A percentile compares a stretch with the other conserved stretches of the same genome.
phyloP scores from a whole-genome alignment of 164 flowering plant species.

The Aristolochia californica region DNA sequence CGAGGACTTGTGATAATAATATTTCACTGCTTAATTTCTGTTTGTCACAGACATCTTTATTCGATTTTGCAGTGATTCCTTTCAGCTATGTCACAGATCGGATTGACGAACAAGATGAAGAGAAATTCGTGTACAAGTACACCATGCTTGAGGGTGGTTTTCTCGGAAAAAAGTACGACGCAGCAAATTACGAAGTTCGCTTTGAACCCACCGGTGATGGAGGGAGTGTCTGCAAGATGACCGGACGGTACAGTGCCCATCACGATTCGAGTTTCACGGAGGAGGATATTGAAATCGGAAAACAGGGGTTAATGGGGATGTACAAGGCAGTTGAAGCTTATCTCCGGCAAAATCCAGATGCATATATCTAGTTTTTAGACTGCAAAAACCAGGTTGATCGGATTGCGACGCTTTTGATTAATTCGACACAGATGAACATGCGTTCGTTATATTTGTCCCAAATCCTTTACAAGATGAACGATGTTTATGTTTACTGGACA shows the following conservation, averaged over 20 bases:
- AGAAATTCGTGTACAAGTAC: background rate
- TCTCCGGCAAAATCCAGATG: background rate
- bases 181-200: background rate
- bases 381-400: background rate
- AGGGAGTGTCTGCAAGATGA: background rate
- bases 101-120: background rate
- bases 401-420: too few species aligned
- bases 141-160: background rate
- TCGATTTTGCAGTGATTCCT: background rate
- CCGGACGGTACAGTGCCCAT: background rate
- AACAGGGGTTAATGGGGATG: background rate
- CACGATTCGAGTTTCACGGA: background rate
- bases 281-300: background rate
- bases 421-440: too few species aligned
- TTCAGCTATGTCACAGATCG: background rate
- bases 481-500: too few species aligned
- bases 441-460: too few species aligned
- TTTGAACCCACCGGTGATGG: background rate
- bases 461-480: too few species aligned
- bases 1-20: background rate
- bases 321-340: background rate
- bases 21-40: background rate
- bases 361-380: background rate
- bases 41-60: background rate
- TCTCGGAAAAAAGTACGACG: background rate